These are phyloP conservation scores for Brassica incana DNA, from an alignment of 345 rosid species.

Conservation along the genomic window DNA sequence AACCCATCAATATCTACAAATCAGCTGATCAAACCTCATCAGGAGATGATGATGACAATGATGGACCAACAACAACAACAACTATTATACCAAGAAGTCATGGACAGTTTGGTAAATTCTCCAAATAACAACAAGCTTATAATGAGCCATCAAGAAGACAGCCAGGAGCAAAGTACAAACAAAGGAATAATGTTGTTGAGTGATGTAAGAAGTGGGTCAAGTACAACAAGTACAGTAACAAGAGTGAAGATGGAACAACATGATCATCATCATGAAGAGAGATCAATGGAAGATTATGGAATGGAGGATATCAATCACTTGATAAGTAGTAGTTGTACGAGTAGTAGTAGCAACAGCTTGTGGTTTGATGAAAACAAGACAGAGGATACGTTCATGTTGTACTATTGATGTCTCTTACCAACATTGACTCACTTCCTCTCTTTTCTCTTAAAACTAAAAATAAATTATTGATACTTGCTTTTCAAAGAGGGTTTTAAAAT, in stretches of 20 bases:
- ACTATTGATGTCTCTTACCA: conserved; percentile 44
- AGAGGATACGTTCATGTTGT: conserved; percentile 53
- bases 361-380: conserved; percentile 64
- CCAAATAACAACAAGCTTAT: conserved; percentile 24
- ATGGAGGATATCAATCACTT: conserved; percentile 82
- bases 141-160: conserved; percentile 44
- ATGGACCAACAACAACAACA: conserved; percentile 38
- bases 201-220: conserved; percentile 61
- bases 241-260: conserved; percentile 39
- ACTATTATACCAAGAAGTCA: conserved; percentile 35
- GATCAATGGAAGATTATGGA: conserved; percentile 53
- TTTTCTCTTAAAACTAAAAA: neutral
- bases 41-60: conserved; percentile 43
- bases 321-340: conserved; percentile 51
- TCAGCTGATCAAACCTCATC: conserved; percentile 36
- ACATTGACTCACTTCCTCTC: neutral
- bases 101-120: conserved; percentile 37
- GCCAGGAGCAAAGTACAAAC: conserved; percentile 42
- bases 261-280: conserved; percentile 38
- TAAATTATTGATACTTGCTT: neutral
- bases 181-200: conserved; percentile 34
- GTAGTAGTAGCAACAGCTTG: conserved; percentile 45
- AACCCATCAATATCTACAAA: conserved; percentile 45
- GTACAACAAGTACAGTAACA: conserved; percentile 58
- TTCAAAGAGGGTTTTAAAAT: neutral